Evolutionary conservation across 805 yeast genomes (phyloP), one percentile per base, ranked within the genome.

Genomic region (Nakazawaea anatomiae): DNA sequence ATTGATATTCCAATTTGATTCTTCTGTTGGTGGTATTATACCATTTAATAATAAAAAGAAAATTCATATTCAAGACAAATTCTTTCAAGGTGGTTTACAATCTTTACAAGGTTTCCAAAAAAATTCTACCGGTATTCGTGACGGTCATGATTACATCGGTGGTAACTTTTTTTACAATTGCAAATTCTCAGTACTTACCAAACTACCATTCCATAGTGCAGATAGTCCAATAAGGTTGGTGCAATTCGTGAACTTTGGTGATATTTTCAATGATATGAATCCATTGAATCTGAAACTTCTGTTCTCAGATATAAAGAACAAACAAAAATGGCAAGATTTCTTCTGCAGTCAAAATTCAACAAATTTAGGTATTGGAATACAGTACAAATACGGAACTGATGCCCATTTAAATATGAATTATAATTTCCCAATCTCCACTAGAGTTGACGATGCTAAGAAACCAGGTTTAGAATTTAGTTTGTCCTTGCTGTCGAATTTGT

Each of bases 21-120:
- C 74, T 4, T 76, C 75, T 43, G 69, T 77, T 39, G 96, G 96
- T 4, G 71, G 73, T 50, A 69, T 88, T 31, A 67, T 71, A 52
- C 70, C 78, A 50, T 61, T 75, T 18, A 53, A 62, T 4, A 53
- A 57, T 48, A 57, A 63, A n/a, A 56, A 58, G 3, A 56, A 68
- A 50, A 67, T 87, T 1, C 91, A 87, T 59, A 61, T 84, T 32
- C 76, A 84, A 61, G 99, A 92, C 65, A 77, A 87, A 56, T 92
- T 91, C 63, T 88, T 83, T 60, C 72, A 87, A 43, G 96, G 97
- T 14, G 97, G 96, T 0, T 78, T 83, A 11, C 76, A 82, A 50
- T 85, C 84, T 49, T 80, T 89, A 31, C 73, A 86, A 52, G 89
- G 91, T 1, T 88, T 86, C 60, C 73, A 78, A 35, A 70, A 76